Conservation (phyloP, 768 basidiomycete genomes). For the Solioccasus polychromus region DNA sequence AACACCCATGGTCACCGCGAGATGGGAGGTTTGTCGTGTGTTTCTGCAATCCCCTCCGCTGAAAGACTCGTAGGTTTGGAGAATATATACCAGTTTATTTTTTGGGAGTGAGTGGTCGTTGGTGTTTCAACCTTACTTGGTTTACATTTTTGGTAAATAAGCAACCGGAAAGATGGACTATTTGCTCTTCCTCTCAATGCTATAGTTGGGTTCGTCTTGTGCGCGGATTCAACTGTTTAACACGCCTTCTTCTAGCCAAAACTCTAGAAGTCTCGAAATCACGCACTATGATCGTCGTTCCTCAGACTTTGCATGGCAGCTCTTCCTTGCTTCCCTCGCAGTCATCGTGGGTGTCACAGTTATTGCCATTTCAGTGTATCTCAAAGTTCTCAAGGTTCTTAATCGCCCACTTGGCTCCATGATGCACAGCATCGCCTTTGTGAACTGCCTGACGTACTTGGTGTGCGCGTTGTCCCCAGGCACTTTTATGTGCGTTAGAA, state of each 20-base stretch:
- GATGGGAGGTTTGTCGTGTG: conserved; percentile 49
- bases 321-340: conserved; percentile 48
- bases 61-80: conserved; percentile 56
- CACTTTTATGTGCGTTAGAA: conserved; percentile 70
- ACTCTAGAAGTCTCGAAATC: conserved; percentile 61
- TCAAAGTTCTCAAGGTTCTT: conserved; percentile 34
- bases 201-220: conserved; percentile 34
- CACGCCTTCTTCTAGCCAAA: conserved; percentile 50
- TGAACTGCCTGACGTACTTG: conserved; percentile 68
- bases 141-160: conserved; percentile 7
- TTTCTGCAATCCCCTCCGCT: neutral
- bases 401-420: conserved; percentile 59
- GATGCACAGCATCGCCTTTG: conserved; percentile 62
- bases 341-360: conserved; percentile 53
- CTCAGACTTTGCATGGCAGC: conserved; percentile 79
- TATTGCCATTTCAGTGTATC: neutral
- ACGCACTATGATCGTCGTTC: conserved; percentile 56
- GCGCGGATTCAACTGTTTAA: neutral
- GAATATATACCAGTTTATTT: conserved; percentile 72
- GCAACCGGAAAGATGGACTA: conserved; percentile 33
- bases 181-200: conserved; percentile 42
- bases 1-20: conserved; percentile 39
- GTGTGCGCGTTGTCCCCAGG: conserved; percentile 65
- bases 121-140: neutral
- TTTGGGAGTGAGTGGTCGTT: conserved; percentile 48